Evolutionary conservation across 1,284 basidiomycete species (phyloP).

Genomic region (Cerrena zonata): DNA sequence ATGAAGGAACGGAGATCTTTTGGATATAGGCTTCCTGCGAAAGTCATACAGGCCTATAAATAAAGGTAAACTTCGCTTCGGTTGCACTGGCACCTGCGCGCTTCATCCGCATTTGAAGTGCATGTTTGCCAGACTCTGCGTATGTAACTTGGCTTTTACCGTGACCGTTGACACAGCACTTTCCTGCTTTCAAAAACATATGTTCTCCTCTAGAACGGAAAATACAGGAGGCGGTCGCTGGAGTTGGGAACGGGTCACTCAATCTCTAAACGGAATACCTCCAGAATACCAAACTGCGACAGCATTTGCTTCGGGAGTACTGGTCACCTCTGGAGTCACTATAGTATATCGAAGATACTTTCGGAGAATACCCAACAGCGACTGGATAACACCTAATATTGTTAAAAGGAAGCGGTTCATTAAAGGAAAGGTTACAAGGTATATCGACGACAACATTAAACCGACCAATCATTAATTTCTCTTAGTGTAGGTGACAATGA

Average conservation of each 20-base stretch:
- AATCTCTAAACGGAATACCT: not conserved
- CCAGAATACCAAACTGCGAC: not conserved
- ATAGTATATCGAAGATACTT: constrained; percentile 51
- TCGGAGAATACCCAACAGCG: constrained; percentile 52
- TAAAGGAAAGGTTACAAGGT: constrained; percentile 72
- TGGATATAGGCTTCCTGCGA: too few species aligned
- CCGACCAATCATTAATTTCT: not conserved
- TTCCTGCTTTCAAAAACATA: not conserved
- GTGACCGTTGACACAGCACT: too few species aligned
- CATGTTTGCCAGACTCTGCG: too few species aligned
- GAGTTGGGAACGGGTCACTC: not conserved
- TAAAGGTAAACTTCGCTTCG: too few species aligned
- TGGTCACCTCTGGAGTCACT: constrained; percentile 10
- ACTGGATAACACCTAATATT: constrained; percentile 59
- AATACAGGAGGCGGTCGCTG: not conserved
- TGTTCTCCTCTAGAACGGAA: not conserved
- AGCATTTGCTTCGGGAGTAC: not conserved
- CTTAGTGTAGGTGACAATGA: constrained; percentile 78
- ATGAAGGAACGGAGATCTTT: too few species aligned
- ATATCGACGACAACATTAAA: constrained; percentile 21
- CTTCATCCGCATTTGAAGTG: too few species aligned
- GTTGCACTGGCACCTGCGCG: too few species aligned
- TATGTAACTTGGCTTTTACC: too few species aligned
- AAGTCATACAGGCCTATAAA: too few species aligned
- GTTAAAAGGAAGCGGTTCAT: constrained; percentile 57